Percentiles rank a stretch among this genome's conserved stretches.
Conservation (phyloP, 2,329 filamentous ascomycete genomes). For the Juglanconis oblonga region DNA sequence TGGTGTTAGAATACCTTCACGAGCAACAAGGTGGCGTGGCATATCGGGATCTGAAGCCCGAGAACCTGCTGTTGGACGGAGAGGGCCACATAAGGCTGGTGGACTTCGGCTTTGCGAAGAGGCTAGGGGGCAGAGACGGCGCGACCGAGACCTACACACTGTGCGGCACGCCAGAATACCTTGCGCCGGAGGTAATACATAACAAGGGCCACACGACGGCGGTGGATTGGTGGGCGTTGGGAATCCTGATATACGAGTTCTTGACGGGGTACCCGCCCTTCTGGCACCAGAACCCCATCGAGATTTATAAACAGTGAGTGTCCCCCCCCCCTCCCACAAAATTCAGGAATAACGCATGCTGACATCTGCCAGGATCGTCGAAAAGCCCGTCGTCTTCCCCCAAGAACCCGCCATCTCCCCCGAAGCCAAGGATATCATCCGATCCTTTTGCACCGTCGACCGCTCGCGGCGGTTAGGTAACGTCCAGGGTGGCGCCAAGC, state of each 20-base stretch:
- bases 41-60: conserved; percentile 79
- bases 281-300: conserved; percentile 82
- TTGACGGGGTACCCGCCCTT: conserved; percentile 82
- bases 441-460: conserved; percentile 73
- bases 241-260: conserved; percentile 82
- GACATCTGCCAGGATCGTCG: conserved; percentile 61
- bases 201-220: conserved; percentile 75
- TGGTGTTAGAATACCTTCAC: conserved; percentile 78
- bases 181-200: conserved; percentile 80
- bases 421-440: conserved; percentile 72
- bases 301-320: conserved; percentile 77
- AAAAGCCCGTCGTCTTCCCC: conserved; percentile 74
- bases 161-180: conserved; percentile 80
- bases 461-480: conserved; percentile 76
- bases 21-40: conserved; percentile 74
- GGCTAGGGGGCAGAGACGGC: conserved; percentile 54
- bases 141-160: conserved; percentile 73
- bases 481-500: conserved; percentile 67
- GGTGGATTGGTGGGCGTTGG: conserved; percentile 86
- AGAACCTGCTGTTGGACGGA: conserved; percentile 75
- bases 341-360: not conserved
- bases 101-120: conserved; percentile 83
- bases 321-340: not conserved
- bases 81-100: conserved; percentile 80
- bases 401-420: conserved; percentile 61